phyloP scores from a whole-genome alignment of 495 filamentous ascomycete genomes.

The Immersiella caudata region DNA sequence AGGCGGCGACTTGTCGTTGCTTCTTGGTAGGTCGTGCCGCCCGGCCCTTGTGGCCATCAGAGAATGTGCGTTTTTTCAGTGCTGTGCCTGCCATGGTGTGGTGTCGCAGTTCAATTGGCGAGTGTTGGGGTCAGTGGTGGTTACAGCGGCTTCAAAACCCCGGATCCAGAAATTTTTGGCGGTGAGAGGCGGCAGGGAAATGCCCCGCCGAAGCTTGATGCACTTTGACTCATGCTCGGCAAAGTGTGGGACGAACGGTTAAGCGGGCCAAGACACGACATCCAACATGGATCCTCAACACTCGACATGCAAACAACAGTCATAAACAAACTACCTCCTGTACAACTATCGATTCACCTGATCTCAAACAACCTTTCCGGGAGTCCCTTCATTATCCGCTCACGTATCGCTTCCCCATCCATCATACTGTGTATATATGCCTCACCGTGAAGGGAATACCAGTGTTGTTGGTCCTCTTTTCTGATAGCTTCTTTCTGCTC shows the following conservation, averaged over 20 bases:
- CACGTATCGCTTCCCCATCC: background rate
- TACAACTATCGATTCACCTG: background rate
- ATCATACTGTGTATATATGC: background rate
- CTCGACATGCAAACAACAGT: background rate
- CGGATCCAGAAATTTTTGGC: constrained; percentile 43
- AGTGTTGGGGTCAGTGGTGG: constrained; percentile 7
- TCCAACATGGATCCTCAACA: background rate
- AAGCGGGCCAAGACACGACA: background rate
- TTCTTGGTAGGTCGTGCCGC: constrained; percentile 63
- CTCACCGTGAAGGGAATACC: background rate
- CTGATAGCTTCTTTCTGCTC: too few relatives aligned
- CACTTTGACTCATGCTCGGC: background rate
- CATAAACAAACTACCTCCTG: background rate
- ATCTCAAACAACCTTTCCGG: background rate
- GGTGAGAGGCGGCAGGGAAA: constrained; percentile 31
- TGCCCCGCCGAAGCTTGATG: constrained; percentile 8
- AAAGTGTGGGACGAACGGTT: background rate
- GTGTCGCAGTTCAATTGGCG: constrained; percentile 20
- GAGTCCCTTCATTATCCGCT: background rate
- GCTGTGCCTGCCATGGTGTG: constrained; percentile 37
- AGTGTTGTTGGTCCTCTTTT: too few relatives aligned
- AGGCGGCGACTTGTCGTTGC: constrained; percentile 67
- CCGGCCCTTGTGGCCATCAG: constrained; percentile 59
- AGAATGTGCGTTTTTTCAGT: constrained; percentile 39
- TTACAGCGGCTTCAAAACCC: background rate